These are phyloP conservation scores for Ananas comosus DNA, from an alignment of 176 grass and related monocot genomes.

Conservation along the genomic window DNA sequence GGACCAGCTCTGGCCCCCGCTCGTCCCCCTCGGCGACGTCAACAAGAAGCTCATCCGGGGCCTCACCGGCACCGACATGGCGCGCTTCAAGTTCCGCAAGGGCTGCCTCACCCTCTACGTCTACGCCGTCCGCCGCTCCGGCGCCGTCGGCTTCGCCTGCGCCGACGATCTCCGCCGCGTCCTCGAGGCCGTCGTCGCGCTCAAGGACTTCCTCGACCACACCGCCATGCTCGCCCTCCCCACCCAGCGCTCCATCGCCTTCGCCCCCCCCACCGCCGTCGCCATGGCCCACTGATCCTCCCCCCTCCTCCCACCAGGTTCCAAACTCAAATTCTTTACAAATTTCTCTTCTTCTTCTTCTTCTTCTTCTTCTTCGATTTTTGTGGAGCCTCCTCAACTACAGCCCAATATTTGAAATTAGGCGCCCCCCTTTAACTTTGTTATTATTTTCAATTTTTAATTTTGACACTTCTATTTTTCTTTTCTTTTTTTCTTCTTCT, in stretches of 20 bases:
- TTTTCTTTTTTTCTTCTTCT: too few species aligned
- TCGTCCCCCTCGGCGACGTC: constrained; percentile 83
- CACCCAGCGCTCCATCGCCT: constrained; percentile 84
- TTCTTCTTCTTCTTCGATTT: too few species aligned
- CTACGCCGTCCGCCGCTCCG: constrained; percentile 73
- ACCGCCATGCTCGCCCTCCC: constrained; percentile 94
- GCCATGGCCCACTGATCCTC: constrained; percentile 34
- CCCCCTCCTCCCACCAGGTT: background rate
- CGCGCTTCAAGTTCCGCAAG: constrained; percentile 92
- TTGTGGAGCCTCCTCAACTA: too few species aligned
- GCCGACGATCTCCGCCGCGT: constrained; percentile 65
- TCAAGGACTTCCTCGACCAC: constrained; percentile 91
- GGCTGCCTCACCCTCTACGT: constrained; percentile 97
- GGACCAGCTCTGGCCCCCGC: constrained; percentile 71
- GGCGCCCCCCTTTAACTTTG: too few species aligned
- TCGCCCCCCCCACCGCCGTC: constrained; percentile 42
- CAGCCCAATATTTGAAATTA: too few species aligned
- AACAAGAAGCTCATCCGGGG: constrained; percentile 94
- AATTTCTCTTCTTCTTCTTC: background rate
- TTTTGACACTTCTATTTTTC: too few species aligned
- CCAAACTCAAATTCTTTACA: constrained; percentile 9
- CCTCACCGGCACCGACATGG: constrained; percentile 83
- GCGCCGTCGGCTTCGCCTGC: constrained; percentile 75
- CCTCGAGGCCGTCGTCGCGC: constrained; percentile 56
- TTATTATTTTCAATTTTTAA: too few species aligned